Evolutionary conservation across 768 basidiomycete species (phyloP), one percentile per base, ranked within the genome.

Genomic region (Rhodotorula diobovata): DNA sequence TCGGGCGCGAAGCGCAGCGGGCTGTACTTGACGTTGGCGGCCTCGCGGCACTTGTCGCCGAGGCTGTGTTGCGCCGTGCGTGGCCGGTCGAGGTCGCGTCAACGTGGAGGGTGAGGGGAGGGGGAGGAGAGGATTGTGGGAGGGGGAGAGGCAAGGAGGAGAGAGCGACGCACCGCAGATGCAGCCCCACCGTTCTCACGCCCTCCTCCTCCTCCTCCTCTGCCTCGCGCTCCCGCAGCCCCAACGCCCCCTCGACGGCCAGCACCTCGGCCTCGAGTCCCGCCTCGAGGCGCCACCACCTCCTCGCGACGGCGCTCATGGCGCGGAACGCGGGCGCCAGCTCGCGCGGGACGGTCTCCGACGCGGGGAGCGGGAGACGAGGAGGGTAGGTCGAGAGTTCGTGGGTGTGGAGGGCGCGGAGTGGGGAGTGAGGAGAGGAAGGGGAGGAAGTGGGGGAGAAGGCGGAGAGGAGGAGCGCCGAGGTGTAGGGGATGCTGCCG

Each of bases 31-130:
- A 37, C 37, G 37, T 39, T 28, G 37, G n/a, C 35, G 8, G 37
- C 21, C 25, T 58, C 57, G 21, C 1, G 37, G 57, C 57, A 58
- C 35, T 58, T 58, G 57, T 58, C 57, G 57, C 57, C 57, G 37
- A 58, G 57, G 57, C 57, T 58, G 57, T 11, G 25, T n/a, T n/a
- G n/a, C n/a, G n/a, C n/a, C n/a, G n/a, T n/a, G n/a, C n/a, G n/a
- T n/a, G n/a, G n/a, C n/a, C n/a, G n/a, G n/a, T n/a, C n/a, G n/a
- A n/a, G n/a, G n/a, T n/a, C n/a, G n/a, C n/a, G n/a, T n/a, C n/a
- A 4, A 23, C 12, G 57, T 8, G 57, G 37, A 41, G 21, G 37
- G 35, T 16, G 39, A 41, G 9, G 20, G 37, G 39, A 41, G 37
- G 25, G 5, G 21, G 57, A 39, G 37, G 57, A 57, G 57, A 39